Base-by-base conservation (phyloP, 140 eudicot genomes). In the Cichorium intybus region DNA sequence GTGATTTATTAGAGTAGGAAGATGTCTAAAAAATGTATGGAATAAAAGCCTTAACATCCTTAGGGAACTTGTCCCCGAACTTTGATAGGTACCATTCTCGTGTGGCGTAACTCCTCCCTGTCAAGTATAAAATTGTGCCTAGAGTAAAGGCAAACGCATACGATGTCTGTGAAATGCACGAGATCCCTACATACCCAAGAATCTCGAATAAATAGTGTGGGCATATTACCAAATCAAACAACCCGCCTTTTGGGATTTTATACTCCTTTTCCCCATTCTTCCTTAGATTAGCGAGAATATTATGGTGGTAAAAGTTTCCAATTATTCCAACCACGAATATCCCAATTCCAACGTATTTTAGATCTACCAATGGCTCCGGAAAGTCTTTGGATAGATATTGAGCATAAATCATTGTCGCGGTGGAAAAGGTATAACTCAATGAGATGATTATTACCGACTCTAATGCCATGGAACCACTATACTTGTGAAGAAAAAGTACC, bases 201-300 rank as follows among this genome's bases (percentile, higher is more conserved):
- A 84, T 78, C 64, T 88, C 96, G 26, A 88, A 88, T 0, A 88
- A 61, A 57, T 84, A 88, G 64, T 84, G 93, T 21, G 96, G 96
- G 70, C 96, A 88, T 43, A 84, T 77, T n/a, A 88, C 93, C 58
- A 77, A 68, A 51, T 51, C 45, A 54, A 88, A 88, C 54, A 88
- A 68, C 12, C 93, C 96, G 9, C 96, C 96, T 66, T 66, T 62
- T 1, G 96, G 93, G 14, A 88, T 84, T 63, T 82, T 82, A 75
- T 88, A 88, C 15, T 70, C 78, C 49, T 72, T 88, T 0, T 77
- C 85, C 17, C 84, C 82, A 8, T 71, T 51, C 49, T 47, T 69
- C 72, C 96, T 80, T 21, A 88, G 61, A 7, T 41, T 80, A 16
- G 96, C 80, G 16, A 88, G 96, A 59, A 87, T 50, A 60, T 6